These are phyloP conservation scores for Lepidopterella palustris DNA, from an alignment of 495 filamentous ascomycete genomes.

Conservation along the genomic window DNA sequence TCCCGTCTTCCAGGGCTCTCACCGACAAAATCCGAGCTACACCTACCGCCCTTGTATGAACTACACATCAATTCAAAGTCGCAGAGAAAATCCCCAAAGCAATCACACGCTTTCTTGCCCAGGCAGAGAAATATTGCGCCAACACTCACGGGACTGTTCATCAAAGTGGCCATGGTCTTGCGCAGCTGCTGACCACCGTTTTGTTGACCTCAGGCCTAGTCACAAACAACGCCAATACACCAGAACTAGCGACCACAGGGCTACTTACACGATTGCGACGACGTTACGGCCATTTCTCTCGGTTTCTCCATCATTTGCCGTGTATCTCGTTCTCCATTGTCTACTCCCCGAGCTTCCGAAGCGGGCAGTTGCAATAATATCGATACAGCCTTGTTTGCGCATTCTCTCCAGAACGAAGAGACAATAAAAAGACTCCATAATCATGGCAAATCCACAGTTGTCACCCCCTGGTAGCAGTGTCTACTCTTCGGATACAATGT, in stretches of 20 bases:
- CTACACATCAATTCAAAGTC: no score
- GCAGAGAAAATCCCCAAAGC: no score
- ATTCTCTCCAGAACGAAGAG: not conserved
- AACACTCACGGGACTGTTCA: constrained; percentile 16
- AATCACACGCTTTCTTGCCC: not conserved
- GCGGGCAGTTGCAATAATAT: constrained; percentile 2
- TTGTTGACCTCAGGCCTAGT: constrained; percentile 10
- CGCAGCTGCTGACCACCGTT: not conserved
- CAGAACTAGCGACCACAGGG: constrained; percentile 5
- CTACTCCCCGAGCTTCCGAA: not conserved
- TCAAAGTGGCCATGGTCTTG: constrained; percentile 18
- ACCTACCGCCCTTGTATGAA: no score
- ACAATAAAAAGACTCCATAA: not conserved
- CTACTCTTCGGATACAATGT: constrained; percentile 75
- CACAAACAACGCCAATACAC: constrained; percentile 23
- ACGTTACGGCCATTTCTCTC: constrained; percentile 15
- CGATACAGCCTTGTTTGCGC: not conserved
- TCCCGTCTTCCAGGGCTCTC: no score
- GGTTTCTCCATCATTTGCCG: not conserved
- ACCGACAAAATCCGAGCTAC: no score
- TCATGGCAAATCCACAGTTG: constrained; percentile 37
- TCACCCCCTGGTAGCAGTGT: constrained; percentile 74
- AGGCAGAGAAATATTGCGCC: constrained; percentile 1
- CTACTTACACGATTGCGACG: constrained; percentile 16
- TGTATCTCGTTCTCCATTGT: not conserved